phyloP scores from a whole-genome alignment of 176 grass and related monocot genomes.

The Oryza meridionalis region DNA sequence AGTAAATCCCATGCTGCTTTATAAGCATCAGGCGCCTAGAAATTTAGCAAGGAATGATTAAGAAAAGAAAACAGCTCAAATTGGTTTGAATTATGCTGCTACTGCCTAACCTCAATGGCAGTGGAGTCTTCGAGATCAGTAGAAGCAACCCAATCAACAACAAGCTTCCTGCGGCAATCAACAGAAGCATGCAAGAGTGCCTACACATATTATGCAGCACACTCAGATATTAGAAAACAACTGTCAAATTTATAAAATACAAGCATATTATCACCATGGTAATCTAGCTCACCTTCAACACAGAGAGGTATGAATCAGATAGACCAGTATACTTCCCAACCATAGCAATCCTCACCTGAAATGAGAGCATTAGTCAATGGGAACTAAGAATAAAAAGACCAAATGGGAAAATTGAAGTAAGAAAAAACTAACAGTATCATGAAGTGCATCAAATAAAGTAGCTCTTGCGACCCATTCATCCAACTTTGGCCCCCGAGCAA shows the following conservation, averaged over 20 bases:
- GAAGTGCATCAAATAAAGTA: slow-evolving; percentile 53
- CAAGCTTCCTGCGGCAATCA: slow-evolving; percentile 70
- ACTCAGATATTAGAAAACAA: slow-evolving; percentile 8
- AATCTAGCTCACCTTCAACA: slow-evolving; percentile 59
- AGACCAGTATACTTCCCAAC: slow-evolving; percentile 78
- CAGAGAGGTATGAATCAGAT: slow-evolving; percentile 77
- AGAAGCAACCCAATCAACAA: slow-evolving; percentile 81
- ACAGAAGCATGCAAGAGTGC: slow-evolving; percentile 85
- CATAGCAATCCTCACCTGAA: slow-evolving; percentile 77
- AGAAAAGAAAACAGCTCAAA: slow-evolving; percentile 23
- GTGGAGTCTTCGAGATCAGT: slow-evolving; percentile 69
- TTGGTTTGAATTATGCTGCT: neutral
- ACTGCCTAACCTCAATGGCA: slow-evolving; percentile 52
- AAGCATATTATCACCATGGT: neutral
- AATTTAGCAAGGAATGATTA: slow-evolving; percentile 29
- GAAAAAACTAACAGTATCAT: slow-evolving; percentile 59
- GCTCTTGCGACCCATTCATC: slow-evolving; percentile 69
- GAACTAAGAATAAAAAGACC: slow-evolving; percentile 25
- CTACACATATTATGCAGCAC: slow-evolving; percentile 36
- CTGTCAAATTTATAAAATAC: neutral
- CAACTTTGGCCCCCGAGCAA: slow-evolving; percentile 52
- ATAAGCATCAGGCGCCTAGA: slow-evolving; percentile 66
- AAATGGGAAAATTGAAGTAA: neutral
- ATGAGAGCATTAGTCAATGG: slow-evolving; percentile 13
- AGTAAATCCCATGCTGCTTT: slow-evolving; percentile 64